Percentiles rank a stretch among this genome's conserved stretches.
Evolutionary conservation across 768 basidiomycete genomes (phyloP).

Genomic region (Tubosaeta brunneosetosa): DNA sequence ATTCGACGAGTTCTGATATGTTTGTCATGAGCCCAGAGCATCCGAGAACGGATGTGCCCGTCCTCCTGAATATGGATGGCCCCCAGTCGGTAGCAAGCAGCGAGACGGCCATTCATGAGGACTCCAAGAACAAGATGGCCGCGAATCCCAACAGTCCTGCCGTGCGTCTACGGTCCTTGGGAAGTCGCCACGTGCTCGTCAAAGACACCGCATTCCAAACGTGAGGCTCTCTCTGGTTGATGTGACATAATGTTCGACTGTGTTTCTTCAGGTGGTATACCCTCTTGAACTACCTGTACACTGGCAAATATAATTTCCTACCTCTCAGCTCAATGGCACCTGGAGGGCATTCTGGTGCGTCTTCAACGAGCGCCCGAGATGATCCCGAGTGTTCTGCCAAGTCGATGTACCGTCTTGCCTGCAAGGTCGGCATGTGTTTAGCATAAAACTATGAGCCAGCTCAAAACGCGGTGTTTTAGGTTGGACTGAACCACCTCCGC

Average conservation of each 20-base stretch:
- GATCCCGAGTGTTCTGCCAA: conserved; percentile 35
- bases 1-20: conserved; percentile 15
- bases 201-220: conserved; percentile 25
- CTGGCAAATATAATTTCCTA: conserved; percentile 29
- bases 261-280: conserved; percentile 32
- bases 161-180: neutral
- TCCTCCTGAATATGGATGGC: neutral
- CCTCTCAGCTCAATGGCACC: conserved; percentile 24
- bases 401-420: conserved; percentile 41
- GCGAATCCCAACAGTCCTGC: neutral
- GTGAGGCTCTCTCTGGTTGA: conserved; percentile 5
- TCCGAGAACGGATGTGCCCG: neutral
- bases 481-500: conserved; percentile 17
- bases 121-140: neutral
- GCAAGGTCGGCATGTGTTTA: conserved; percentile 27
- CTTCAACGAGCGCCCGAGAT: neutral
- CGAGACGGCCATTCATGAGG: neutral
- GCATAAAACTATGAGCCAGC: neutral
- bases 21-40: conserved; percentile 15
- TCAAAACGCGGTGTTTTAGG: conserved; percentile 1
- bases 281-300: conserved; percentile 38
- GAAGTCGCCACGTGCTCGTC: conserved; percentile 18
- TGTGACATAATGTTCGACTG: neutral
- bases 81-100: neutral
- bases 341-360: neutral